These are phyloP conservation scores for Diaporthe citri DNA, from an alignment of 2,329 filamentous ascomycete genomes.

Conservation along the genomic window DNA sequence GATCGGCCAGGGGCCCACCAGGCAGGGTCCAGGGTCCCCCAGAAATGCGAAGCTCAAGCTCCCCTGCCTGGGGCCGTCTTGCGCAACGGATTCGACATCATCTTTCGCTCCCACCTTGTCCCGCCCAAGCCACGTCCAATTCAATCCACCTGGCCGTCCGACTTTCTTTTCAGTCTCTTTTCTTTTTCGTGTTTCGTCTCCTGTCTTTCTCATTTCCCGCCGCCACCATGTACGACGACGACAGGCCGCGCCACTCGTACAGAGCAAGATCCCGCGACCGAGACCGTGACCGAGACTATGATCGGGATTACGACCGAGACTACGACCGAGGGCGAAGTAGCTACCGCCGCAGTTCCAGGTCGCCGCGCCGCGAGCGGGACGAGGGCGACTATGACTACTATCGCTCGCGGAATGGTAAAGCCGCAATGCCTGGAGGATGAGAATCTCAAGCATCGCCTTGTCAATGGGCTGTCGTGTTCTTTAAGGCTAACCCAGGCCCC, in stretches of 20 bases:
- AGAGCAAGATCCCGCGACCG: slow-evolving; percentile 48
- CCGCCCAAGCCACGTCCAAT: not conserved
- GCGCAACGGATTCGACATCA: not conserved
- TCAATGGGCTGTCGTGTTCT: slow-evolving; percentile 30
- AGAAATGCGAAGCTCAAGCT: slow-evolving; percentile 1
- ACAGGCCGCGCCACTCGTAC: slow-evolving; percentile 48
- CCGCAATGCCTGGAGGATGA: slow-evolving; percentile 37
- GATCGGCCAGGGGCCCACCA: not conserved
- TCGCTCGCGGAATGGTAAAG: slow-evolving; percentile 61
- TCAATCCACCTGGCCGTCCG: not conserved
- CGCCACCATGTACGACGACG: slow-evolving; percentile 60
- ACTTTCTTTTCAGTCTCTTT: not conserved
- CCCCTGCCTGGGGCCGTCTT: not conserved
- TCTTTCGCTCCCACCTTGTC: not conserved
- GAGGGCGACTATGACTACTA: slow-evolving; percentile 54
- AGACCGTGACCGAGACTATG: slow-evolving; percentile 39
- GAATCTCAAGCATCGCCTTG: slow-evolving; percentile 9
- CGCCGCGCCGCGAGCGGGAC: slow-evolving; percentile 42
- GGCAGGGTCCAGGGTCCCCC: not conserved
- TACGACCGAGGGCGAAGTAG: slow-evolving; percentile 39
- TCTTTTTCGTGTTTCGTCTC: not conserved
- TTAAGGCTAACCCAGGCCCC: slow-evolving; percentile 37
- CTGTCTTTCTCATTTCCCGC: slow-evolving; percentile 40
- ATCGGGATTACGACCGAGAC: slow-evolving; percentile 45
- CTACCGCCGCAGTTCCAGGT: slow-evolving; percentile 42